Evolutionary conservation across 192 early-diverging fungal species (phyloP).

Genomic region (Mortierella alpina): DNA sequence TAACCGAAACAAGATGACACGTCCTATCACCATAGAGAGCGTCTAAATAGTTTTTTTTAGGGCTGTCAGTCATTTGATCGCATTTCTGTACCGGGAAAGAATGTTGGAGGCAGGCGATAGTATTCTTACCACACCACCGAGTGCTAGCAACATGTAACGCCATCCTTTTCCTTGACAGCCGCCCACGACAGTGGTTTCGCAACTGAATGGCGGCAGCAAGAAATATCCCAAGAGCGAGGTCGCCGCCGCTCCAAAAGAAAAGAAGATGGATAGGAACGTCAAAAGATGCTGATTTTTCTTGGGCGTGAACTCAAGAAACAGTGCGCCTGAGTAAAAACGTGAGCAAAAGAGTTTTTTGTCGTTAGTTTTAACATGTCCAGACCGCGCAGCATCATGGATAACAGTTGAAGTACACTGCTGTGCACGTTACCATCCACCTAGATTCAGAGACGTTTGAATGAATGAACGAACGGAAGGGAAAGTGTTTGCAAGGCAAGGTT

Average conservation of each 20-base stretch:
- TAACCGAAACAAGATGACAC: conserved; percentile 75
- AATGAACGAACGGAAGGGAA: background rate
- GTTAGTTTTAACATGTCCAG: background rate
- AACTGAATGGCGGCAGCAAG: conserved; percentile 76
- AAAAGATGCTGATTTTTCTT: conserved; percentile 80
- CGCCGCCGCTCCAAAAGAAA: conserved; percentile 83
- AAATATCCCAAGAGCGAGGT: conserved; percentile 72
- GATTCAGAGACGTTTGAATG: background rate
- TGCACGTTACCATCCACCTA: conserved; percentile 38
- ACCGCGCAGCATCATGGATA: background rate
- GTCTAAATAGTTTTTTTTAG: too few relatives aligned
- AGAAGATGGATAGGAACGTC: conserved; percentile 88
- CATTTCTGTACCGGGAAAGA: background rate
- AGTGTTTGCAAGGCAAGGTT: background rate
- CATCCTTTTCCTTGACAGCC: conserved; percentile 78
- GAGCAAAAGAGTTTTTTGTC: background rate
- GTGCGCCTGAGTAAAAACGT: conserved; percentile 62
- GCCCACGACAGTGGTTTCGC: conserved; percentile 66
- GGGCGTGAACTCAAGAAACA: conserved; percentile 90
- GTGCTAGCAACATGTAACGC: conserved; percentile 77
- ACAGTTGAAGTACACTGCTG: background rate
- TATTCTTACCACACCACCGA: conserved; percentile 59
- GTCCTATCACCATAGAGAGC: conserved; percentile 73
- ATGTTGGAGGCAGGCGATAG: background rate
- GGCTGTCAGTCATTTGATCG: background rate